These are phyloP conservation scores for Penicillium robsamsonii DNA, from an alignment of 495 filamentous ascomycete species.

Conservation along the genomic window DNA sequence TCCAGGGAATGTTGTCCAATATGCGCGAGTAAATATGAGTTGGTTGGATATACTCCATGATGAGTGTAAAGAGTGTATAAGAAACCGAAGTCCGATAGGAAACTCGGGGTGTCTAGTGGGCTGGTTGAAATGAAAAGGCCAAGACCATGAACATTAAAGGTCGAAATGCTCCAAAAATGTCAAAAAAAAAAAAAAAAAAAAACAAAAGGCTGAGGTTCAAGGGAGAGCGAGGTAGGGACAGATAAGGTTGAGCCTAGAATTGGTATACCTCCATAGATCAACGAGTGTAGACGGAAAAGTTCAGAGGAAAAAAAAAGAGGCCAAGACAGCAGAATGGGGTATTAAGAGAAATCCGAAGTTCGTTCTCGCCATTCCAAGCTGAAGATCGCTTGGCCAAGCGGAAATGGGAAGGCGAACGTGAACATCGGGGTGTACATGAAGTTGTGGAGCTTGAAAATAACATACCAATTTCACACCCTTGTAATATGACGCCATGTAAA, in stretches of 20 bases:
- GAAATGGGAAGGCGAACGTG: neutral
- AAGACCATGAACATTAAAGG: conserved; percentile 1
- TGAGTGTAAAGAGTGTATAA: conserved; percentile 2
- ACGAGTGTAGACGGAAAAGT: neutral
- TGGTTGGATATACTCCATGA: conserved; percentile 26
- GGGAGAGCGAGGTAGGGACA: neutral
- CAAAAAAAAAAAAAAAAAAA: neutral
- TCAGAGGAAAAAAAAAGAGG: neutral
- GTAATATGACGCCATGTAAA: neutral
- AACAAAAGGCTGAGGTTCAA: neutral
- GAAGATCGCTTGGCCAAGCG: neutral
- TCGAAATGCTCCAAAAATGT: neutral
- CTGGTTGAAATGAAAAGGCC: neutral
- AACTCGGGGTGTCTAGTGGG: conserved; percentile 5
- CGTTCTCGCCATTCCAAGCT: neutral
- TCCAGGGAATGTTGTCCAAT: conserved; percentile 33
- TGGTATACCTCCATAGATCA: conserved; percentile 6
- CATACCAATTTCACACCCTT: neutral
- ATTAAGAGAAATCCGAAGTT: conserved; percentile 6
- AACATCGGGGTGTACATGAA: neutral
- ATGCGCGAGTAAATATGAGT: conserved; percentile 35
- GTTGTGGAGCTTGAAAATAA: no score
- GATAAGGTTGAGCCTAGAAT: no score
- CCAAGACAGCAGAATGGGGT: conserved; percentile 5
- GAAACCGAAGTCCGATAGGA: neutral